Evolutionary conservation across 2,329 filamentous ascomycete genomes (phyloP).

Genomic region (Ophiocordyceps unilateralis): DNA sequence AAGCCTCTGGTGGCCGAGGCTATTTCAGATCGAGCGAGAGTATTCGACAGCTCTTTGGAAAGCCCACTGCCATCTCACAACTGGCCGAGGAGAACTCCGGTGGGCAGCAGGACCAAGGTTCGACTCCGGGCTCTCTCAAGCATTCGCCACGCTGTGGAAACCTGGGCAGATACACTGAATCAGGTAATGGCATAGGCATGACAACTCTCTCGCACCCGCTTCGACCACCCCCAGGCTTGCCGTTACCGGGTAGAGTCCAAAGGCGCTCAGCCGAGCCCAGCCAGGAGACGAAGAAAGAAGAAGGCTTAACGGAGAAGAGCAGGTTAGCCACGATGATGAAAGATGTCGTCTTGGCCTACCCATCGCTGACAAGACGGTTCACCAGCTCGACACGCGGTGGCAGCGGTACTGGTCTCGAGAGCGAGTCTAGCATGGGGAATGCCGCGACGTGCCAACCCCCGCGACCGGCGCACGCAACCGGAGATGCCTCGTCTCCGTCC

Average conservation of each 20-base stretch:
- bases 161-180: constrained; percentile 4
- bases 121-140: constrained; percentile 5
- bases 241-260: neutral
- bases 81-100: constrained; percentile 2
- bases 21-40: neutral
- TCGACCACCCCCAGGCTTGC: constrained; percentile 6
- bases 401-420: neutral
- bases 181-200: neutral
- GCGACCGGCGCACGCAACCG: neutral
- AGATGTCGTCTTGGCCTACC: neutral
- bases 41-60: neutral
- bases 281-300: too few relatives aligned
- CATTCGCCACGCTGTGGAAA: constrained; percentile 10
- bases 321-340: neutral
- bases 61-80: neutral
- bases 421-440: neutral
- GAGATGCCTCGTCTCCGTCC: neutral
- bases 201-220: neutral
- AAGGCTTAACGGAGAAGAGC: neutral
- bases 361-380: neutral
- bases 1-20: neutral
- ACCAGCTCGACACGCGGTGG: neutral
- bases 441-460: neutral
- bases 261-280: neutral
- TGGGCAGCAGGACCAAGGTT: neutral